Conservation (phyloP, 306 rosid genomes). For the Neltuma alba region DNA sequence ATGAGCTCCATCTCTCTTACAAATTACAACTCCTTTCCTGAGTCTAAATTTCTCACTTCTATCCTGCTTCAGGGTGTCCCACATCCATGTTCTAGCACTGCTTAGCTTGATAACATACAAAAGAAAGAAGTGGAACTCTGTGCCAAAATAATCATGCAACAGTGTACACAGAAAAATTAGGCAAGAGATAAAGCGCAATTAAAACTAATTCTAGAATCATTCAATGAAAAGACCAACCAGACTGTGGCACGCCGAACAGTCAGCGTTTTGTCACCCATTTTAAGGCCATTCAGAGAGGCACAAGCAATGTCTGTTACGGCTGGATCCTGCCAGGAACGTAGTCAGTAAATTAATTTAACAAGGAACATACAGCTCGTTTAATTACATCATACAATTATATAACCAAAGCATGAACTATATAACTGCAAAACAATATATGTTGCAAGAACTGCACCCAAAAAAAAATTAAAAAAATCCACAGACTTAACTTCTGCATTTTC, state of each 20-base stretch:
- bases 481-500: conserved; percentile 24
- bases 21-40: neutral
- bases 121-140: conserved; percentile 13
- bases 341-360: conserved; percentile 30
- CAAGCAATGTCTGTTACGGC: conserved; percentile 81
- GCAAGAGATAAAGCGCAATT: conserved; percentile 20
- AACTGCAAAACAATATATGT: conserved; percentile 3
- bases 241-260: conserved; percentile 81
- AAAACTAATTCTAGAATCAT: conserved; percentile 9
- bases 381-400: conserved; percentile 3
- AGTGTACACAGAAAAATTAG: neutral
- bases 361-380: conserved; percentile 11
- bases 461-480: conserved; percentile 21
- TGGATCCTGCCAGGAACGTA: conserved; percentile 61
- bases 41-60: conserved; percentile 8
- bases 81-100: conserved; percentile 21
- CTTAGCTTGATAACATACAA: conserved; percentile 19
- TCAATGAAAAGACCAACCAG: conserved; percentile 51
- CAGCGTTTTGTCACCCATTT: conserved; percentile 89
- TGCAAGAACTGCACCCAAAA: conserved; percentile 26
- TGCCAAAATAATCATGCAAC: conserved; percentile 1
- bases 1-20: conserved; percentile 1
- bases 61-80: neutral
- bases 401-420: conserved; percentile 8
- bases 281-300: conserved; percentile 77